Base-by-base conservation (phyloP, 31 red algal genomes). In the Porphyra umbilicalis region DNA sequence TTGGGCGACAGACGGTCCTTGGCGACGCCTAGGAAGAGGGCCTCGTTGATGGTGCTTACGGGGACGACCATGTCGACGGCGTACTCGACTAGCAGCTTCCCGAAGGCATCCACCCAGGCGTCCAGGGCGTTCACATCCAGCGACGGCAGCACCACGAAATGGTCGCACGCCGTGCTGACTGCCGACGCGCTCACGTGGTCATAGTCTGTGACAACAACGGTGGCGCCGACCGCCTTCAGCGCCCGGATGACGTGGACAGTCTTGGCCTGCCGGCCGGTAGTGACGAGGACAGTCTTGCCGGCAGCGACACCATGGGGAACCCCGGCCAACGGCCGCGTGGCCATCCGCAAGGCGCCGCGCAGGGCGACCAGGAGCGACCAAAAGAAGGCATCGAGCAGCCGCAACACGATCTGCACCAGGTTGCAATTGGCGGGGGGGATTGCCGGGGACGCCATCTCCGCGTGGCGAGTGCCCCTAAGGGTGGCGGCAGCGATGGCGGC, bases 21-120 rank as follows among this genome's bases (percentile, higher is more conserved):
- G 32, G 92, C 92, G 4, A 88, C 78, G 15, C 88, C 87, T 1
- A 94, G 76, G 68, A 90, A 82, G 40, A 94, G 88, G 34, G 90
- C 92, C 76, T 94, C 92, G 75, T 94, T 94, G 80, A 94, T 94
- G 18, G 92, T 90, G 81, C 92, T 94, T 2, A 90, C 92, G 31
- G 92, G 92, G 20, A 94, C 38, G 36, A 94, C 92, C 31, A 90
- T 78, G 38, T 94, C 92, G 0, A 94, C 92, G 8, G 84, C 81
- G 81, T 94, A 80, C 18, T 80, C 38, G 32, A 90, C 74, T 15
- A 94, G 87, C 33, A 94, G 33, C 44, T 81, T 32, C 8, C 82
- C 68, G 79, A 94, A 94, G 75, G 68, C 35, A 14, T 79, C 79
- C 42, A 94, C 82, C 92, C 92, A 94, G 7, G 77, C 76, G 15